phyloP scores from a whole-genome alignment of 306 rosid genomes.

The Cucurbita moschata region DNA sequence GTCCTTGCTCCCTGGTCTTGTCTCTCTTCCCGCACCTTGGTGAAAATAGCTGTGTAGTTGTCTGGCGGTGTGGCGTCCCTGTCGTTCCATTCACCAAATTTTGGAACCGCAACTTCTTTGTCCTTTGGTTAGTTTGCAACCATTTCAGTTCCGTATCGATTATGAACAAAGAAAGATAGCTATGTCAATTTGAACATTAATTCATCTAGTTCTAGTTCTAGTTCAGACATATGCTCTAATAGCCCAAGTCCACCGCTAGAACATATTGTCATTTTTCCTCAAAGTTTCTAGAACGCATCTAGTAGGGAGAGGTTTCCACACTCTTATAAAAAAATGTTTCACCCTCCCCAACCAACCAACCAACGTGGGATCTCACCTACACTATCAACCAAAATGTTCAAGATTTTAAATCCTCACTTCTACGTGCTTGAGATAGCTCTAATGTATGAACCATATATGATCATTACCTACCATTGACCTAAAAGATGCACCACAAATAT shows the following conservation, averaged over 20 bases:
- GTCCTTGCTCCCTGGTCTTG: slow-evolving; percentile 32
- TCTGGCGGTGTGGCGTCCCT: slow-evolving; percentile 68
- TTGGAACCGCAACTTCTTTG: slow-evolving; percentile 85
- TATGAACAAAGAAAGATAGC: neutral
- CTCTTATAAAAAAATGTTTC: too few relatives aligned
- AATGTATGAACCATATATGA: neutral
- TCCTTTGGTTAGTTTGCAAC: slow-evolving; percentile 15
- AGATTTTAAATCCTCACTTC: too few relatives aligned
- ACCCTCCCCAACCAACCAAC: too few relatives aligned
- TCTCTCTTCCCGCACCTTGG: slow-evolving; percentile 57
- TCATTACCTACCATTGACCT: neutral
- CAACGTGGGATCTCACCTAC: too few relatives aligned
- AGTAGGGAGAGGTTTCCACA: too few relatives aligned
- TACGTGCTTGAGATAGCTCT: neutral
- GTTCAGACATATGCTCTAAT: neutral
- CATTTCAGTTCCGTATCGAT: neutral
- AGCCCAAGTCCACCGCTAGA: too few relatives aligned
- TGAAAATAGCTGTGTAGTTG: slow-evolving; percentile 76
- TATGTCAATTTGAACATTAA: neutral
- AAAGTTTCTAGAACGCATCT: too few relatives aligned
- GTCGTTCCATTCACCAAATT: slow-evolving; percentile 93
- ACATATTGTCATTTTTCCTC: too few relatives aligned
- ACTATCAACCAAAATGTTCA: too few relatives aligned
- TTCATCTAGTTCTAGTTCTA: neutral
- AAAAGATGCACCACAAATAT: neutral